These are phyloP conservation scores for Candida montana DNA, from an alignment of 805 yeast genomes.

Conservation along the genomic window DNA sequence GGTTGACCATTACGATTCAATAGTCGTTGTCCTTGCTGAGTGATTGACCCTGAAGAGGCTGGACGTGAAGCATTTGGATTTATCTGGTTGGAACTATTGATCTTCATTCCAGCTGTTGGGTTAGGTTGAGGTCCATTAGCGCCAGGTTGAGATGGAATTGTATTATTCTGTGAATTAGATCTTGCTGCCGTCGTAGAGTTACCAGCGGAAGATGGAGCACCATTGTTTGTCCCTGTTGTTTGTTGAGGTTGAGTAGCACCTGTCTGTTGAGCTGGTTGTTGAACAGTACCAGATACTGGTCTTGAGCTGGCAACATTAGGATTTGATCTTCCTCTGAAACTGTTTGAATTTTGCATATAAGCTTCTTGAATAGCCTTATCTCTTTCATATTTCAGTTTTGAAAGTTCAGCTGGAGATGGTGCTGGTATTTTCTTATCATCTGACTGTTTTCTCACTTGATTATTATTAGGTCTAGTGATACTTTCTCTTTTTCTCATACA, in stretches of 20 bases:
- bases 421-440: slow-evolving; percentile 45
- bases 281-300: slow-evolving; percentile 4
- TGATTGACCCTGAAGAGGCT: background rate
- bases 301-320: slow-evolving; percentile 7
- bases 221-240: background rate
- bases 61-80: slow-evolving; percentile 1
- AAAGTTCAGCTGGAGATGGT: slow-evolving; percentile 79
- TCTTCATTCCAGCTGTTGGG: background rate
- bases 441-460: slow-evolving; percentile 34
- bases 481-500: slow-evolving; percentile 84
- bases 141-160: background rate
- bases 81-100: background rate
- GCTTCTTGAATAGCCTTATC: slow-evolving; percentile 83
- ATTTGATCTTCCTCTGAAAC: slow-evolving; percentile 10
- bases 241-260: background rate
- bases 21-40: slow-evolving; percentile 7
- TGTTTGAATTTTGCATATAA: slow-evolving; percentile 39
- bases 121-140: background rate
- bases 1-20: slow-evolving; percentile 46
- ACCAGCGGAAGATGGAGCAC: background rate
- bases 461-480: slow-evolving; percentile 53
- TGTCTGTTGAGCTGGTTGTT: background rate
- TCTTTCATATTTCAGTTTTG: slow-evolving; percentile 76
- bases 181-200: background rate
- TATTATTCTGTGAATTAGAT: background rate